phyloP scores from a whole-genome alignment of 2,329 filamentous ascomycete genomes.

The Aureobasidium melanogenum region DNA sequence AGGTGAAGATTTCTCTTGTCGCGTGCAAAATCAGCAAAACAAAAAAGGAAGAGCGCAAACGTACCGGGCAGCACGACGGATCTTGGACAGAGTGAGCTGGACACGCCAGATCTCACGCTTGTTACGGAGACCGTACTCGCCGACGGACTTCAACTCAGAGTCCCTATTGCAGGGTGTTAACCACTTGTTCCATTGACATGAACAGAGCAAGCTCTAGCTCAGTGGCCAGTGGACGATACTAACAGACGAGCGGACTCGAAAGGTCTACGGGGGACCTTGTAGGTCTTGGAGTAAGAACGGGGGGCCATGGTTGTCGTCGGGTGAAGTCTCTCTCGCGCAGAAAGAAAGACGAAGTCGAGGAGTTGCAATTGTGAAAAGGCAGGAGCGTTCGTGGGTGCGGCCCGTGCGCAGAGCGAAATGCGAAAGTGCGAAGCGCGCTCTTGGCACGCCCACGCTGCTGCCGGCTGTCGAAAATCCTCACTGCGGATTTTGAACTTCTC shows the following conservation, averaged over 20 bases:
- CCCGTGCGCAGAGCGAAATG: background rate
- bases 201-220: conserved; percentile 96
- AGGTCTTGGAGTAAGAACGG: conserved; percentile 94
- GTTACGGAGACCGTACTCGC: conserved; percentile 99
- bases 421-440: background rate
- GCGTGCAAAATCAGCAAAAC: conserved; percentile 9
- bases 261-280: conserved; percentile 90
- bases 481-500: background rate
- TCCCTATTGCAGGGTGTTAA: conserved; percentile 69
- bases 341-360: background rate
- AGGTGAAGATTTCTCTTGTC: conserved; percentile 1
- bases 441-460: background rate
- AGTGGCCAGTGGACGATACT: conserved; percentile 84
- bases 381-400: background rate
- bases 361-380: background rate
- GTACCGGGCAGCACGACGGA: conserved; percentile 99
- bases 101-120: conserved; percentile 99
- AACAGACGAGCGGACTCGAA: conserved; percentile 99
- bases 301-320: conserved; percentile 34
- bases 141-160: conserved; percentile 98
- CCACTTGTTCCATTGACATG: conserved; percentile 75
- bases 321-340: background rate
- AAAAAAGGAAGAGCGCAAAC: conserved; percentile 22
- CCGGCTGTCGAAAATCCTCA: background rate
- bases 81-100: conserved; percentile 99